A percentile compares a stretch with the other conserved stretches of the same genome.
Conservation (phyloP, 2,329 filamentous ascomycete genomes). For the Apiospora rasikravindrae region DNA sequence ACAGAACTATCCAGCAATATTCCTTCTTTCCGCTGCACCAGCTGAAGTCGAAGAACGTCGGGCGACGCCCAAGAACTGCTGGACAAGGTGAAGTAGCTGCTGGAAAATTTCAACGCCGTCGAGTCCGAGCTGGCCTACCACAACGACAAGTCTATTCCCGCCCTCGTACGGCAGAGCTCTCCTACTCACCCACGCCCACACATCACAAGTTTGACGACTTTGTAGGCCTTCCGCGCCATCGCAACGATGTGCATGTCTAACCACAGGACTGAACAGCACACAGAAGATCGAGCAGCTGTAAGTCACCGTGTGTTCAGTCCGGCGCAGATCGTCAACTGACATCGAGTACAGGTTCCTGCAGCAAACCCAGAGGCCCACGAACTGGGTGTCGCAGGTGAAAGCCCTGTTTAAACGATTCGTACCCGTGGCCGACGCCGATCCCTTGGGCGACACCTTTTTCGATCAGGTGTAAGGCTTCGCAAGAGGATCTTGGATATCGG, state of each 20-base stretch:
- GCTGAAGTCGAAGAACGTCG: background rate
- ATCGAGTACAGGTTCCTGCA: constrained; percentile 15
- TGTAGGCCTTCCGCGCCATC: background rate
- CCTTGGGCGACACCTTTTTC: background rate
- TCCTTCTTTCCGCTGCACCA: no score
- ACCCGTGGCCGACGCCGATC: background rate
- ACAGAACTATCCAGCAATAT: no score
- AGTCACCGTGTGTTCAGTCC: background rate
- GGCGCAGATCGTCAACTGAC: background rate
- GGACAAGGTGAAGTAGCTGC: background rate
- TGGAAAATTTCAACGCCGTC: background rate
- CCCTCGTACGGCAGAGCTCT: background rate
- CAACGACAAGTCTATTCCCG: background rate
- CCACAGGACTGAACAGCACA: background rate
- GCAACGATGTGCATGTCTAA: background rate
- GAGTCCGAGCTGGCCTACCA: constrained; percentile 3
- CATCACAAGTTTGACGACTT: background rate
- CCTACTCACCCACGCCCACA: background rate
- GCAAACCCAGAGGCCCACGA: constrained; percentile 6
- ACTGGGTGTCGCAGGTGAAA: constrained; percentile 17
- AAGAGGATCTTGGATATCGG: background rate
- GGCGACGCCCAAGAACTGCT: background rate
- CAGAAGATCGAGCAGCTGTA: constrained; percentile 6
- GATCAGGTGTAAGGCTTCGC: background rate
- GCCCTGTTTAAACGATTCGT: constrained; percentile 2